phyloP scores from a whole-genome alignment of 1,284 basidiomycete species.

The Rugosomyces carneus region DNA sequence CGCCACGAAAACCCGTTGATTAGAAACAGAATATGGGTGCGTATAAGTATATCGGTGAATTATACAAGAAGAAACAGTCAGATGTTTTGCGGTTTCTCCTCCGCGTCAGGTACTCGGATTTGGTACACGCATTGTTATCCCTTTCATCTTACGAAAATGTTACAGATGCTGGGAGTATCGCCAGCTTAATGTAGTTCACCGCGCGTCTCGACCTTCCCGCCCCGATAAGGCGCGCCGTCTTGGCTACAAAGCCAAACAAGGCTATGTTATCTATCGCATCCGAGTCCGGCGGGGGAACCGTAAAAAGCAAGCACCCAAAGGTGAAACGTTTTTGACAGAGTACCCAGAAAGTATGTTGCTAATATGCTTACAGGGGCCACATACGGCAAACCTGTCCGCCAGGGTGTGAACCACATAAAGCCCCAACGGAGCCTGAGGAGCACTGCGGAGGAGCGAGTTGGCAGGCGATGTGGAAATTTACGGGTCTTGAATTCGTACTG shows the following conservation, averaged over 20 bases:
- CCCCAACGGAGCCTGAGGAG: constrained; percentile 91
- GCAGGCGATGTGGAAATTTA: constrained; percentile 92
- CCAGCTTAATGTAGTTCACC: constrained; percentile 97
- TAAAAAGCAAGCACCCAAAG: constrained; percentile 98
- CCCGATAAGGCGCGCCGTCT: constrained; percentile 99
- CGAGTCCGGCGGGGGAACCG: constrained; percentile 98
- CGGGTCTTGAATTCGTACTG: constrained; percentile 98
- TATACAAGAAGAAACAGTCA: constrained; percentile 94
- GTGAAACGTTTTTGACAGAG: constrained; percentile 33
- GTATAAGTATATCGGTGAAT: constrained; percentile 97
- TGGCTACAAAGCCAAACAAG: constrained; percentile 99
- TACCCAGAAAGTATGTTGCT: not conserved
- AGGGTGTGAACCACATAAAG: constrained; percentile 99
- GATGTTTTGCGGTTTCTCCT: constrained; percentile 98
- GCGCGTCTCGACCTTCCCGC: constrained; percentile 94
- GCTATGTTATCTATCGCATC: constrained; percentile 97
- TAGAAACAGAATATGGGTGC: constrained; percentile 61
- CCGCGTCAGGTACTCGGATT: constrained; percentile 78
- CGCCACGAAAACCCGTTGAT: constrained; percentile 1
- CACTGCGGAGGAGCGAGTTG: constrained; percentile 97
- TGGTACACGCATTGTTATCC: not conserved
- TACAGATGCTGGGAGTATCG: constrained; percentile 97
- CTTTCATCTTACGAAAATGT: not conserved
- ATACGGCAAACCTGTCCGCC: constrained; percentile 98
- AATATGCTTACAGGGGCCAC: constrained; percentile 69